Conservation (phyloP, 78 protist species). For the Dictyostelium capitatum region DNA sequence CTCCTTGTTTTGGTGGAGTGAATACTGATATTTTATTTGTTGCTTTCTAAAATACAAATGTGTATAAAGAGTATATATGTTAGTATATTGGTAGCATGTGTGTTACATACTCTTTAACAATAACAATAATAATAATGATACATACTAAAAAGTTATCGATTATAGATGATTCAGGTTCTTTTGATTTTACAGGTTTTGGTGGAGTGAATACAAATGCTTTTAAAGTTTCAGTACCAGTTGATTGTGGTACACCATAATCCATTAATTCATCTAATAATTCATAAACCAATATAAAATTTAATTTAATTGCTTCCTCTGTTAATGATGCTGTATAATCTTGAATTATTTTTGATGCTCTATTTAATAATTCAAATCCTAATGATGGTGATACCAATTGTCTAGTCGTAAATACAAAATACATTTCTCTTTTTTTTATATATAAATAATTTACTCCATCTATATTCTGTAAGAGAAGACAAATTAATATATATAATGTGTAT, state of each 20-base stretch:
- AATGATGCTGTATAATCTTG: constrained; percentile 85
- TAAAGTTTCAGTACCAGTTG: constrained; percentile 89
- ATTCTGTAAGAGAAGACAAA: neutral
- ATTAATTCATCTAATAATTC: constrained; percentile 95
- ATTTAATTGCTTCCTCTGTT: constrained; percentile 89
- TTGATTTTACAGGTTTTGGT: constrained; percentile 15
- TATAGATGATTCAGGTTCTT: constrained; percentile 16
- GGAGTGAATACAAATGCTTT: constrained; percentile 87
- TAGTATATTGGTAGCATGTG: too few relatives aligned
- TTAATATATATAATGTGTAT: neutral
- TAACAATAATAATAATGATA: neutral
- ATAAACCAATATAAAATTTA: constrained; percentile 93
- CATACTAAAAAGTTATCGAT: constrained; percentile 48
- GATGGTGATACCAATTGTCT: constrained; percentile 88
- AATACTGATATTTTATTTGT: constrained; percentile 49
- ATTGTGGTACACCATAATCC: constrained; percentile 91
- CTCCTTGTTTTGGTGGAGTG: constrained; percentile 21
- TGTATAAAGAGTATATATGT: neutral
- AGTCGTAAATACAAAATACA: constrained; percentile 91
- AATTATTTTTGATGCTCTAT: constrained; percentile 78
- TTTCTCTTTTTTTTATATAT: constrained; percentile 75
- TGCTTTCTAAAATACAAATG: constrained; percentile 31
- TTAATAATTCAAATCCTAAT: constrained; percentile 86
- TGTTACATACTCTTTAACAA: too few relatives aligned
- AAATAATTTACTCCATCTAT: constrained; percentile 88